These are phyloP conservation scores for Epichloe brachyelytri DNA, from an alignment of 2,329 filamentous ascomycete species.

Conservation along the genomic window DNA sequence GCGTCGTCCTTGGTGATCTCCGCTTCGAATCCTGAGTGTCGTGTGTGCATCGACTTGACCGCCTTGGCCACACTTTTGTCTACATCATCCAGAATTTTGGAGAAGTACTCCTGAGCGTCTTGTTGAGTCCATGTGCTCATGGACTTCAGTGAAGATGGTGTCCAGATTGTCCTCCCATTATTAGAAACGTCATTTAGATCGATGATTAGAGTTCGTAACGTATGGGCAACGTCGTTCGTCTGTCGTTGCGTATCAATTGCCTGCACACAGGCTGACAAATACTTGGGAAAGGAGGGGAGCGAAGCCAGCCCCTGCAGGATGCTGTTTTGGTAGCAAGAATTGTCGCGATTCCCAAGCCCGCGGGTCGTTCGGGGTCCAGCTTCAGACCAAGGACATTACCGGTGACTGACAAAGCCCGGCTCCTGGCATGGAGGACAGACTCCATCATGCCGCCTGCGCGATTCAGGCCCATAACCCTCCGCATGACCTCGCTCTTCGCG, in stretches of 20 bases:
- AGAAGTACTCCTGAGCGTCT: conserved; percentile 95
- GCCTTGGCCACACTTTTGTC: conserved; percentile 60
- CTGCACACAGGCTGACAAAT: conserved; percentile 39
- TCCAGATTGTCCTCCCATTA: conserved; percentile 69
- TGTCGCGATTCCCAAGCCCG: conserved; percentile 79
- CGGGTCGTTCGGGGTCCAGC: conserved; percentile 32
- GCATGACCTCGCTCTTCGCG: conserved; percentile 53
- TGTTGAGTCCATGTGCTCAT: conserved; percentile 96
- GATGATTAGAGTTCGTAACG: conserved; percentile 52
- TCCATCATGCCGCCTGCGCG: conserved; percentile 38
- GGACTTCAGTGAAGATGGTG: conserved; percentile 66
- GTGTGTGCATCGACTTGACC: conserved; percentile 13
- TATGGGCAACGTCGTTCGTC: conserved; percentile 27
- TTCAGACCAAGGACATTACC: conserved; percentile 28
- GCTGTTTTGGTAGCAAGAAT: conserved; percentile 97
- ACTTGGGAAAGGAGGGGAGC: conserved; percentile 54
- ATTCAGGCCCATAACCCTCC: conserved; percentile 48
- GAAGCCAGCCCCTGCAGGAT: conserved; percentile 77
- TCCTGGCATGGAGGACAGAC: conserved; percentile 44
- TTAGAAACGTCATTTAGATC: conserved; percentile 57
- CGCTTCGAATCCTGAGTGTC: conserved; percentile 26
- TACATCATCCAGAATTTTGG: conserved; percentile 73
- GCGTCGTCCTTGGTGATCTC: conserved; percentile 28
- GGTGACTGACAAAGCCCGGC: conserved; percentile 41
- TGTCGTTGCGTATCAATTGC: conserved; percentile 14